Conservation (phyloP, 805 yeast genomes). For the Hemisphaericaspora nanyangensis region DNA sequence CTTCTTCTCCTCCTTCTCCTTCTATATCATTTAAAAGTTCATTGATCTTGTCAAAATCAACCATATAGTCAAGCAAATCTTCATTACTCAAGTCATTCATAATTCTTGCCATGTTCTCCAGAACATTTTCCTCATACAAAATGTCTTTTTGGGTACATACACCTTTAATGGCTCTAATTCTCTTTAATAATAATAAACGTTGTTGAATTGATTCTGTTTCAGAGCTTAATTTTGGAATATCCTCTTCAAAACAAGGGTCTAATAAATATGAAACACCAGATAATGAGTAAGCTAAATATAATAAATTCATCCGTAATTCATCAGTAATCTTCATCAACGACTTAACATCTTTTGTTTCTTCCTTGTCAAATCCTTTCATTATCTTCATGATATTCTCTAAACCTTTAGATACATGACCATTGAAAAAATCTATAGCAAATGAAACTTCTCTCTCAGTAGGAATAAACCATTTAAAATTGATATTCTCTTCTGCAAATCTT, state of each 20-base stretch:
- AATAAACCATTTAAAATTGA: constrained; percentile 69
- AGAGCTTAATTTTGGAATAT: constrained; percentile 35
- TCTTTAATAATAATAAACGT: constrained; percentile 30
- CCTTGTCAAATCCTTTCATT: constrained; percentile 22
- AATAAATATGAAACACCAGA: constrained; percentile 71
- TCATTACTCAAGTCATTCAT: constrained; percentile 26
- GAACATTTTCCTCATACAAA: constrained; percentile 21
- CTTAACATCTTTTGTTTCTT: constrained; percentile 12
- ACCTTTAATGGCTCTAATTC: constrained; percentile 24
- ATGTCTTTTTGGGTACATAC: constrained; percentile 18
- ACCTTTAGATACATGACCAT: constrained; percentile 41
- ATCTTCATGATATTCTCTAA: constrained; percentile 38
- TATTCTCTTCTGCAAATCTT: constrained; percentile 46
- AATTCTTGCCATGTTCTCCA: constrained; percentile 31
- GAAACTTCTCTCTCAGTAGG: constrained; percentile 57
- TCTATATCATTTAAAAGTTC: constrained; percentile 25
- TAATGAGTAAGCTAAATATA: constrained; percentile 54
- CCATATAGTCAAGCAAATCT: constrained; percentile 14
- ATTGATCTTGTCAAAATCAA: constrained; percentile 14
- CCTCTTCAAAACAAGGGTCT: constrained; percentile 64
- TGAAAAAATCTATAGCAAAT: constrained; percentile 59
- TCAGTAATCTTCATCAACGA: constrained; percentile 42
- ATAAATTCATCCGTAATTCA: constrained; percentile 49
- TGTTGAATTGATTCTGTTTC: constrained; percentile 30
- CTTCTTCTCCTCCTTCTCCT: constrained; percentile 10